Percentiles rank a stretch among this genome's conserved stretches.
phyloP scores from a whole-genome alignment of 495 filamentous ascomycete species.

The Lasiosphaeris hirsuta region DNA sequence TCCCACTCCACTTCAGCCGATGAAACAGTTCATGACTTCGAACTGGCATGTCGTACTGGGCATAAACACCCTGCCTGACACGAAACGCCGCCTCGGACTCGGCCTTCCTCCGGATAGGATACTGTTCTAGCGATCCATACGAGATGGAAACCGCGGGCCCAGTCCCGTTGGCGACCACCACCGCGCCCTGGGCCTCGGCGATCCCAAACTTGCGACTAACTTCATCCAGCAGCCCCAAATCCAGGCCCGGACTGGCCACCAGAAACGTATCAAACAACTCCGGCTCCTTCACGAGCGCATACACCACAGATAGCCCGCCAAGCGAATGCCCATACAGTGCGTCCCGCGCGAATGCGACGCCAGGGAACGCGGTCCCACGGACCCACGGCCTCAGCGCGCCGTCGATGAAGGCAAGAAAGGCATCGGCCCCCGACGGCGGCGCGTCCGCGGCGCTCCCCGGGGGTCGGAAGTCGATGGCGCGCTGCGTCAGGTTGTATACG shows the following conservation, averaged over 20 bases:
- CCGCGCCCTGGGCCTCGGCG: not conserved
- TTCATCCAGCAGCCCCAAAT: conserved; percentile 13
- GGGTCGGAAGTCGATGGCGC: conserved; percentile 19
- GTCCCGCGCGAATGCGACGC: conserved; percentile 18
- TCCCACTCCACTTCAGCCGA: conserved; percentile 15
- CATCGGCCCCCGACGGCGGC: conserved; percentile 10
- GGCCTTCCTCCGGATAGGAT: conserved; percentile 15
- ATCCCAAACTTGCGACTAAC: conserved; percentile 14
- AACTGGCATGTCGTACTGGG: conserved; percentile 13
- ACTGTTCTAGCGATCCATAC: conserved; percentile 21
- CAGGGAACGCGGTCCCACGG: conserved; percentile 13
- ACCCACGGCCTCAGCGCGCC: conserved; percentile 20
- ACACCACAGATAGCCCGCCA: conserved; percentile 19
- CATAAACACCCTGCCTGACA: conserved; percentile 6
- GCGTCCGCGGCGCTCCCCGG: not conserved
- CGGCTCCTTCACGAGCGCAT: conserved; percentile 14
- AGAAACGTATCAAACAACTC: conserved; percentile 21
- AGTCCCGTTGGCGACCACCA: not conserved
- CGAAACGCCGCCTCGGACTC: conserved; percentile 23
- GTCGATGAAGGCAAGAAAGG: conserved; percentile 18
- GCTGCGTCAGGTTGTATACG: conserved; percentile 17
- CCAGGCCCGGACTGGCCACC: conserved; percentile 15
- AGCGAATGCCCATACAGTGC: conserved; percentile 23
- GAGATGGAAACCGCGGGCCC: conserved; percentile 17
- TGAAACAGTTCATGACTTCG: conserved; percentile 21